phyloP scores from a whole-genome alignment of 164 flowering plant species.

The Sextonia rubra region DNA sequence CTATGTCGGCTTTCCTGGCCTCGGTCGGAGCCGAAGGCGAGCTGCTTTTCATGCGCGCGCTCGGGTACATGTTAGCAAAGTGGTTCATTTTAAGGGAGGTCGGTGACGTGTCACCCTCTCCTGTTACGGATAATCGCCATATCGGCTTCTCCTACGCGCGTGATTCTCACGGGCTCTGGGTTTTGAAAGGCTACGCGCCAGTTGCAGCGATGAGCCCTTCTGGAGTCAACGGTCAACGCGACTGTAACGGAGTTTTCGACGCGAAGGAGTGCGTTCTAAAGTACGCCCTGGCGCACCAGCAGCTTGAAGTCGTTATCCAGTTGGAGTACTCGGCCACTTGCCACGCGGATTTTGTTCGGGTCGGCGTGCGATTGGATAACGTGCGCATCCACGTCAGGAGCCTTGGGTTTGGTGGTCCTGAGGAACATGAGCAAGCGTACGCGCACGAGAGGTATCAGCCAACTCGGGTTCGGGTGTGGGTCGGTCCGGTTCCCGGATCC shows the following conservation, averaged over 20 bases:
- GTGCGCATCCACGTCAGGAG: slow-evolving; percentile 67
- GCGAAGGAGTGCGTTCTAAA: slow-evolving; percentile 55
- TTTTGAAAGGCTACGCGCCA: slow-evolving; percentile 64
- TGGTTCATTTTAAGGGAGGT: slow-evolving; percentile 47
- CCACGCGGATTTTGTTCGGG: slow-evolving; percentile 41
- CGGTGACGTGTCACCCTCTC: slow-evolving; percentile 26
- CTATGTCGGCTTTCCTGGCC: slow-evolving; percentile 47
- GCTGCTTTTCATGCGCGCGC: slow-evolving; percentile 64
- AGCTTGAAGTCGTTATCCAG: slow-evolving; percentile 70
- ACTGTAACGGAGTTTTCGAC: slow-evolving; percentile 26
- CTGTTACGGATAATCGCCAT: slow-evolving; percentile 1
- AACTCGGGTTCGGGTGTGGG: slow-evolving; percentile 56
- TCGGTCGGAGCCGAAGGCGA: slow-evolving; percentile 69
- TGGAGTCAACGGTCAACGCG: slow-evolving; percentile 10
- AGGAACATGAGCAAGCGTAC: slow-evolving; percentile 26
- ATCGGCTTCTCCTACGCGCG: slow-evolving; percentile 48
- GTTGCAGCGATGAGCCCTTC: slow-evolving; percentile 44
- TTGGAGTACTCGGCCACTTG: slow-evolving; percentile 55
- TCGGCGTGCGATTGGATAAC: slow-evolving; percentile 67
- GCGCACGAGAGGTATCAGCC: slow-evolving; percentile 60
- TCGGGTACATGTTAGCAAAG: slow-evolving; percentile 73
- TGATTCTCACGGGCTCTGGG: slow-evolving; percentile 75
- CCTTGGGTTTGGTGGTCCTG: slow-evolving; percentile 33
- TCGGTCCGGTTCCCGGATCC: slow-evolving; percentile 76
- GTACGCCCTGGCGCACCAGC: slow-evolving; percentile 83